Conservation (phyloP, 208 protist species). For the Borovskyia barvae region DNA sequence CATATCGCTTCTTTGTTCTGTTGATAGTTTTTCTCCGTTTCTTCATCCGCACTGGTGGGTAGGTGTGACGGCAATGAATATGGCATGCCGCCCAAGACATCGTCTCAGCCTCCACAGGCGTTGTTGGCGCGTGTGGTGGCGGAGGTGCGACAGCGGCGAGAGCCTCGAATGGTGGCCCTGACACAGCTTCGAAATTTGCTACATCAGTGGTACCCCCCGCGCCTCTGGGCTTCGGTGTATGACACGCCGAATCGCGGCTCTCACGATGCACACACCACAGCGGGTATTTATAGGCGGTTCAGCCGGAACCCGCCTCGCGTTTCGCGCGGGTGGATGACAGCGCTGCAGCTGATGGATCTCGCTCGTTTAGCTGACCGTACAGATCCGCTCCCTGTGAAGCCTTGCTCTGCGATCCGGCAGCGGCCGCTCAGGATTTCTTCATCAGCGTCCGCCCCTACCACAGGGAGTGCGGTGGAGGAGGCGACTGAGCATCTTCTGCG, state of each 20-base stretch:
- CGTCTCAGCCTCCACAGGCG: slow-evolving; percentile 4
- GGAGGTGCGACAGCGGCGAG: slow-evolving; percentile 1
- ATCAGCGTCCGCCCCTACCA: too few relatives aligned
- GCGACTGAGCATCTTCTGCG: slow-evolving; percentile 13
- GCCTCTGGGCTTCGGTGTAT: slow-evolving; percentile 12
- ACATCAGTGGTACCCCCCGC: slow-evolving; percentile 11
- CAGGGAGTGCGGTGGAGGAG: neutral
- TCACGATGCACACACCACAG: neutral
- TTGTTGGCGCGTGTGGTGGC: slow-evolving; percentile 10
- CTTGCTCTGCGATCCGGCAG: too few relatives aligned
- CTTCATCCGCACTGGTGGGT: too few relatives aligned
- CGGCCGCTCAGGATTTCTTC: too few relatives aligned
- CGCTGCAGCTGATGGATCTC: slow-evolving; percentile 20
- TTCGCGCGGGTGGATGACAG: slow-evolving; percentile 15
- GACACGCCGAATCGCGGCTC: too few relatives aligned
- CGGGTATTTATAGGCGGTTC: slow-evolving; percentile 1
- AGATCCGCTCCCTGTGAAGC: too few relatives aligned
- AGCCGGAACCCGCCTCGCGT: slow-evolving; percentile 12
- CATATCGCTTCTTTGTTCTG: too few relatives aligned
- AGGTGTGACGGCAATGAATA: too few relatives aligned
- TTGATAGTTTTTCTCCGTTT: too few relatives aligned
- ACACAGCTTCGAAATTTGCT: slow-evolving; percentile 9
- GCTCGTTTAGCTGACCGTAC: neutral
- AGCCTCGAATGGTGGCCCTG: neutral
- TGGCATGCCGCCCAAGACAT: slow-evolving; percentile 13